Evolutionary conservation across 768 basidiomycete genomes (phyloP).

Genomic region (Neoboletus magnificus): DNA sequence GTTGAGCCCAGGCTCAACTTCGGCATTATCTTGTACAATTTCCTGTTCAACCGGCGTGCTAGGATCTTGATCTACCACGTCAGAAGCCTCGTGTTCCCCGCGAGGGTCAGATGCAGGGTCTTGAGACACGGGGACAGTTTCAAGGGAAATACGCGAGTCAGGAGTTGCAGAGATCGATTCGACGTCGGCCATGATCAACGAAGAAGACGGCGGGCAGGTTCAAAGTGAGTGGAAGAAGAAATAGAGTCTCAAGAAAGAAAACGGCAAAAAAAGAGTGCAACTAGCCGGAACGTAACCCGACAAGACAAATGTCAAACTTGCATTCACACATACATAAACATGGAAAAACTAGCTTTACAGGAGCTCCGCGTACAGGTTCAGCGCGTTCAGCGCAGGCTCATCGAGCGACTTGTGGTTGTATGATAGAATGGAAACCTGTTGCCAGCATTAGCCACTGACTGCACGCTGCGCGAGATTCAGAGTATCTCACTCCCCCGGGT

Average conservation of each 20-base stretch:
- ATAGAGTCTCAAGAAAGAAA: conserved; percentile 4
- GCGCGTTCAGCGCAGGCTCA: conserved; percentile 73
- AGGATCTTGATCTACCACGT: conserved; percentile 31
- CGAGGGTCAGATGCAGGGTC: conserved; percentile 24
- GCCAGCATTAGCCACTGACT: conserved; percentile 5
- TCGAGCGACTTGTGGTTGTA: conserved; percentile 80
- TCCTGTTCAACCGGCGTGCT: conserved; percentile 18
- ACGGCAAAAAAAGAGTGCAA: conserved; percentile 3
- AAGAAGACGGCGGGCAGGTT: conserved; percentile 15
- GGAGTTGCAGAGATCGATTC: conserved; percentile 24
- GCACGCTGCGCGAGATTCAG: not conserved
- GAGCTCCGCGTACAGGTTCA: conserved; percentile 61
- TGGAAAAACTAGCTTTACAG: conserved; percentile 20
- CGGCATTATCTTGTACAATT: conserved; percentile 19
- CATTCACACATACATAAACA: conserved; percentile 23
- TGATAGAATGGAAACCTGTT: conserved; percentile 70
- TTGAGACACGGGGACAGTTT: conserved; percentile 19
- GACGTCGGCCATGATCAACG: conserved; percentile 37
- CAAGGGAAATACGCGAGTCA: conserved; percentile 21
- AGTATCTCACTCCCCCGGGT: conserved; percentile 63
- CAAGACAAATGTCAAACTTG: not conserved
- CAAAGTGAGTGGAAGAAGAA: conserved; percentile 7
- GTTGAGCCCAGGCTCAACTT: conserved; percentile 14
- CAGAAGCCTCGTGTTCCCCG: conserved; percentile 40
- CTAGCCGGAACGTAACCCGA: conserved; percentile 14